Base-by-base conservation (phyloP, 1,284 basidiomycete genomes). In the Rhodotorula sp. region DNA sequence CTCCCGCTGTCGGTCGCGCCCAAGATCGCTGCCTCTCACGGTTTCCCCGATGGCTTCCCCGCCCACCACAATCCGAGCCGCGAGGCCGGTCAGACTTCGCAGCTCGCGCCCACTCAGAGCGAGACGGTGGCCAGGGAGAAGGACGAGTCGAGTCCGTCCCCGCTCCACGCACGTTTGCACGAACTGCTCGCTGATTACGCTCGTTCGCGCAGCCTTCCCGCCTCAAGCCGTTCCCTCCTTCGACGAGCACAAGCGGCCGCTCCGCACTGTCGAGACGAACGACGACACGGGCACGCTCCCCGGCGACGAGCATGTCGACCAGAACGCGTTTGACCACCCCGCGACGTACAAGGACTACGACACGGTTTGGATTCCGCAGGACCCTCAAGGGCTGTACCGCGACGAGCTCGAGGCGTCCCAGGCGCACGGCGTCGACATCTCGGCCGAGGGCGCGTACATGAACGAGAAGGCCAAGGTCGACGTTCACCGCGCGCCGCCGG, bases 301-400 rank as follows among this genome's bases (percentile, higher is more conserved):
- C 15, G 70, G 62, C 20, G 71, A 75, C 52, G 69, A 71, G 44
- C 64, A 67, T 59, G 46, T 75, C 55, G 65, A 72, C 64, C 47
- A 52, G 59, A 57, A 76, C 60, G 74, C 74, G 28, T 77, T 77
- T 64, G 71, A 77, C 56, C 76, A 76, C 62, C 76, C 76, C 5
- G 73, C 76, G 15, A 68, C 64, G 28, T 77, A 75, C 62, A 62
- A 75, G 64, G 64, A 61, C 15, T 68, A 92, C 80, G 84, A 86
- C 67, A 83, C 86, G 16, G 82, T 96, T 50, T 96, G 94, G 93
- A 80, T 95, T 61, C 90, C 92, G 20, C 78, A 80, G 58, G 91
- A 94, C 76, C 79, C 83, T 55, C 81, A 89, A 7, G 90, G 90
- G 0, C 76, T 92, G 58, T 85, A 82, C 18, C 83, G 83, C 67